Evolutionary conservation across 805 yeast genomes (phyloP).

Genomic region (Kluyveromyces siamensis): DNA sequence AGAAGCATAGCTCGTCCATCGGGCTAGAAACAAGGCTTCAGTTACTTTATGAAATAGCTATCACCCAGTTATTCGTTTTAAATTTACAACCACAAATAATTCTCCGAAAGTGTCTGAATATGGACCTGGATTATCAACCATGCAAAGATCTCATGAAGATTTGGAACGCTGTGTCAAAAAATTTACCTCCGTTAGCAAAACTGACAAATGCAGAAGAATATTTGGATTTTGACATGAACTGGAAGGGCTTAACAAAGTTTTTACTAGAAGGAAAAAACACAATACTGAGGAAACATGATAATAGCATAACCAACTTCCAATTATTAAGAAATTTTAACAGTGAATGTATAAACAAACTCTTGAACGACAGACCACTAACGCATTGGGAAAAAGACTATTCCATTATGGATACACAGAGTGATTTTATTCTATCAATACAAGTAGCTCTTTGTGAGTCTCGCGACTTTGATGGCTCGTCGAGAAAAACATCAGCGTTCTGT

Average conservation of each 20-base stretch:
- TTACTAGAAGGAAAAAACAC: slow-evolving; percentile 36
- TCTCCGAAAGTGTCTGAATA: slow-evolving; percentile 60
- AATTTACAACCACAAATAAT: slow-evolving; percentile 44
- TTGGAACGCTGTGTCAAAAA: slow-evolving; percentile 34
- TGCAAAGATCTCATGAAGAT: slow-evolving; percentile 53
- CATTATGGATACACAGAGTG: slow-evolving; percentile 5
- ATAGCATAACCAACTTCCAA: slow-evolving; percentile 13
- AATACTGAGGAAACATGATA: slow-evolving; percentile 16
- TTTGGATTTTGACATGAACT: slow-evolving; percentile 24
- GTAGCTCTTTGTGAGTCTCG: slow-evolving; percentile 17
- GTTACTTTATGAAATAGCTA: slow-evolving; percentile 24
- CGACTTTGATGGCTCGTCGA: slow-evolving; percentile 5
- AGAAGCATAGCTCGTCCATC: slow-evolving; percentile 18
- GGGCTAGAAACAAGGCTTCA: slow-evolving; percentile 21
- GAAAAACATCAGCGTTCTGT: slow-evolving; percentile 12
- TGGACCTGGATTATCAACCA: slow-evolving; percentile 59
- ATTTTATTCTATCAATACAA: slow-evolving; percentile 14
- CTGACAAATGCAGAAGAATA: slow-evolving; percentile 38
- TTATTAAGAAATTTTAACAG: slow-evolving; percentile 5
- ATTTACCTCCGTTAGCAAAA: slow-evolving; percentile 30
- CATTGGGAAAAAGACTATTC: slow-evolving; percentile 12
- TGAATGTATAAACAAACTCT: slow-evolving; percentile 4
- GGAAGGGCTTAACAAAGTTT: slow-evolving; percentile 31
- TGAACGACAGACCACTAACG: slow-evolving; percentile 8
- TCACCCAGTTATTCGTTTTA: slow-evolving; percentile 42